Conservation (phyloP, 495 filamentous ascomycete genomes). For the Talaromyces proteolyticus region DNA sequence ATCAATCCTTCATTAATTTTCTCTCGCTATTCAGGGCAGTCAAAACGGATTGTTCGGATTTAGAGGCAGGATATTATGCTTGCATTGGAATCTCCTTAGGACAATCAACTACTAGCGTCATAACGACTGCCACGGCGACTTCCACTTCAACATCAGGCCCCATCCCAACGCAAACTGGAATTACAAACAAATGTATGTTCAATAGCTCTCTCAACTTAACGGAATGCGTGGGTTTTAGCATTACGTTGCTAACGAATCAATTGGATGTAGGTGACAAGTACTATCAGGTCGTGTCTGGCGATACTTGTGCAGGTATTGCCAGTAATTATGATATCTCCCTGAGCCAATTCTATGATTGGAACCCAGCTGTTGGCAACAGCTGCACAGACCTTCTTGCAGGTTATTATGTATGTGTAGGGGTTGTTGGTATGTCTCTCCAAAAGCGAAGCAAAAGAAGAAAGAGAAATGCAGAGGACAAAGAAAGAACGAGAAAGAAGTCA, state of each 20-base stretch:
- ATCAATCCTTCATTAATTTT: no score
- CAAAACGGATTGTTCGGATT: constrained; percentile 16
- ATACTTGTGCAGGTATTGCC: constrained; percentile 12
- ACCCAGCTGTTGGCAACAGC: constrained; percentile 15
- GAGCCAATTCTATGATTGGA: constrained; percentile 15
- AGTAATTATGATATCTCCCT: constrained; percentile 7
- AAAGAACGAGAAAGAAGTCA: no score
- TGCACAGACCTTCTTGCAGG: constrained; percentile 9
- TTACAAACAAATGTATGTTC: constrained; percentile 7
- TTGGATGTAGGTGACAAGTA: constrained; percentile 10
- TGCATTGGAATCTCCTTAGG: constrained; percentile 12
- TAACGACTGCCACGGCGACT: neutral
- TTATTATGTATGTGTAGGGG: constrained; percentile 11
- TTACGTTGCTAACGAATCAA: no score
- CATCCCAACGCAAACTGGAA: constrained; percentile 13
- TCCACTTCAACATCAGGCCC: constrained; percentile 4
- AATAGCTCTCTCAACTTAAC: neutral
- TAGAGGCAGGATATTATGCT: constrained; percentile 33
- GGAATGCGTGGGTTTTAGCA: no score
- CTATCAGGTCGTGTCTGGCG: constrained; percentile 15
- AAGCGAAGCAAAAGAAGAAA: neutral
- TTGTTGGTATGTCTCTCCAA: no score
- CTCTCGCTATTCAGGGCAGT: constrained; percentile 4
- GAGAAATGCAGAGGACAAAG: neutral
- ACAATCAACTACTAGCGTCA: constrained; percentile 1